A percentile compares a stretch with the other conserved stretches of the same genome.
Evolutionary conservation across 352 stramenopile species (phyloP).

Genomic region (Phytophthora nicotianae): DNA sequence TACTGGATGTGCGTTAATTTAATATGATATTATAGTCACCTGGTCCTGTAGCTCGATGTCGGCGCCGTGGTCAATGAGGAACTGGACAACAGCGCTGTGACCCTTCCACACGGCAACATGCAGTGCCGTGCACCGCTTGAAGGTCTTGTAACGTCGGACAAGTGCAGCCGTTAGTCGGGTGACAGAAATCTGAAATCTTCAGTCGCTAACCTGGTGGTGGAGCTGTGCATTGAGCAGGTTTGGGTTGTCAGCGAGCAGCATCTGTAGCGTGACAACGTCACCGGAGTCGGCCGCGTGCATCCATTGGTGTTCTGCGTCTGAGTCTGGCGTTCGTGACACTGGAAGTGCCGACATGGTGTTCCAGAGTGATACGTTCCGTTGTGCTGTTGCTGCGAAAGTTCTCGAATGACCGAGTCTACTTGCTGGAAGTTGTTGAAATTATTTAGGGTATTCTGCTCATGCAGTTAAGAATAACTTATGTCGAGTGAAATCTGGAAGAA

Average conservation of each 20-base stretch:
- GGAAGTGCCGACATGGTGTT: neutral
- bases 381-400: neutral
- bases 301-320: too few species aligned
- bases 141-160: neutral
- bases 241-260: neutral
- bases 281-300: too few species aligned
- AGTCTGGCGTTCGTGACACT: neutral
- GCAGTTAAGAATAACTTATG: too few species aligned
- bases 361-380: neutral
- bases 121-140: slow-evolving; percentile 4
- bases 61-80: neutral
- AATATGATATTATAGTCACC: too few species aligned
- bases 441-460: too few species aligned
- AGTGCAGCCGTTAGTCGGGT: neutral
- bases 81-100: neutral
- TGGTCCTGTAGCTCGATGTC: neutral
- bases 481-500: too few species aligned
- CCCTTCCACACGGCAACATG: slow-evolving; percentile 9
- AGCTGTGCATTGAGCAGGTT: slow-evolving; percentile 5
- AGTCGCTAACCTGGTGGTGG: slow-evolving; percentile 5
- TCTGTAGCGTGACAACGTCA: neutral
- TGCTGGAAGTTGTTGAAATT: too few species aligned
- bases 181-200: neutral
- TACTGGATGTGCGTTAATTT: too few species aligned
- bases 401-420: neutral